Percentiles rank a stretch among this genome's conserved stretches.
phyloP scores from a whole-genome alignment of 106 monocot genomes.

The Triglochin maritima region DNA sequence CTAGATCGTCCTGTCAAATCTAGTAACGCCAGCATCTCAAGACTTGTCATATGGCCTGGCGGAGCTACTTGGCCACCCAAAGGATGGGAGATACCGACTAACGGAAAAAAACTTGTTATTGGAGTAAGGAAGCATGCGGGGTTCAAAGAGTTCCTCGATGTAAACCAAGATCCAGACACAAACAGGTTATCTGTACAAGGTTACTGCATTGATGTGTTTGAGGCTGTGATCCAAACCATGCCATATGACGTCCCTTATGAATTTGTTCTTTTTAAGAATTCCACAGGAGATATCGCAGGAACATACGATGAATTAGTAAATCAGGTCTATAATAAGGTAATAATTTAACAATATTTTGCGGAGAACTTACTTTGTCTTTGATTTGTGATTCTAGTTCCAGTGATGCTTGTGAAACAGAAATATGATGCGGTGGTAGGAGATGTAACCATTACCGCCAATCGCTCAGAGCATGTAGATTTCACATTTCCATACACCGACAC shows the following conservation, averaged over 20 bases:
- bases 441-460: constrained; percentile 6
- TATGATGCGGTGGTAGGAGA: constrained; percentile 16
- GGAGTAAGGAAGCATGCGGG: constrained; percentile 8
- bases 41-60: constrained; percentile 17
- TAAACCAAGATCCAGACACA: constrained; percentile 1
- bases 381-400: neutral
- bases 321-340: constrained; percentile 10
- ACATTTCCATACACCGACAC: constrained; percentile 17
- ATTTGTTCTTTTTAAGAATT: neutral
- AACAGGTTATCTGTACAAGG: constrained; percentile 1
- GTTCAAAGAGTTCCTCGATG: constrained; percentile 10
- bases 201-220: constrained; percentile 17
- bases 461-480: constrained; percentile 14
- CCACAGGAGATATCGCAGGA: neutral
- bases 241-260: neutral
- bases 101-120: constrained; percentile 10
- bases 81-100: constrained; percentile 14
- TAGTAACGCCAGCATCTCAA: neutral
- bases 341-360: neutral
- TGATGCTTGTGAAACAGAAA: neutral
- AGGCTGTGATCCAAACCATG: neutral
- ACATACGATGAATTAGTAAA: constrained; percentile 3
- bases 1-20: neutral
- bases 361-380: neutral
- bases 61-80: neutral